These are phyloP conservation scores for Aspergillus pseudoviridinutans DNA, from an alignment of 2,329 filamentous ascomycete genomes.

Conservation along the genomic window DNA sequence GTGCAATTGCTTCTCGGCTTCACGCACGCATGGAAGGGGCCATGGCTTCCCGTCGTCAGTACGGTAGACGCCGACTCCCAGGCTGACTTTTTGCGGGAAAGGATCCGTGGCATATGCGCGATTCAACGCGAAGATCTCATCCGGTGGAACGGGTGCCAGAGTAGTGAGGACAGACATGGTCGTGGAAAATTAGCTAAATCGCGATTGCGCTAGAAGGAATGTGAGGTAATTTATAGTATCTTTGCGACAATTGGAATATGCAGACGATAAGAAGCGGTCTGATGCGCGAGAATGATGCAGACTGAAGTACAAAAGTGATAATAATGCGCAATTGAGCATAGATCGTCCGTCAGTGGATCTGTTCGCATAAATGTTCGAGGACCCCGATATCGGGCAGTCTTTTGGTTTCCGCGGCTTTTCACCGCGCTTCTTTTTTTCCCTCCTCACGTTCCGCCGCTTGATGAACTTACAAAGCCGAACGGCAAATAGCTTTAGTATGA, in stretches of 20 bases:
- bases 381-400: slow-evolving; percentile 30
- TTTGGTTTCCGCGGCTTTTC: not conserved
- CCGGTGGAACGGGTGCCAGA: slow-evolving; percentile 82
- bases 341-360: not conserved
- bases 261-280: not conserved
- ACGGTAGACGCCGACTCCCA: slow-evolving; percentile 87
- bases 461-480: slow-evolving; percentile 7
- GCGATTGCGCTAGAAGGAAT: slow-evolving; percentile 1
- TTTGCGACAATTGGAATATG: not conserved
- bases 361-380: not conserved
- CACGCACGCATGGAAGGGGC: slow-evolving; percentile 88
- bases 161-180: slow-evolving; percentile 28
- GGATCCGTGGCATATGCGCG: slow-evolving; percentile 75
- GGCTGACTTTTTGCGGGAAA: slow-evolving; percentile 72
- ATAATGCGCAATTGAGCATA: not conserved
- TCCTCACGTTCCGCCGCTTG: slow-evolving; percentile 3
- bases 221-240: not conserved
- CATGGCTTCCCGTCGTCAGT: slow-evolving; percentile 94
- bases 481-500: slow-evolving; percentile 9
- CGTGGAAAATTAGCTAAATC: not conserved
- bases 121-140: slow-evolving; percentile 87
- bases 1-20: slow-evolving; percentile 68
- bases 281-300: not conserved
- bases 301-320: not conserved
- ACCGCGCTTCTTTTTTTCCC: slow-evolving; percentile 1